Conservation (phyloP, 306 rosid species). For the Betula pendula region DNA sequence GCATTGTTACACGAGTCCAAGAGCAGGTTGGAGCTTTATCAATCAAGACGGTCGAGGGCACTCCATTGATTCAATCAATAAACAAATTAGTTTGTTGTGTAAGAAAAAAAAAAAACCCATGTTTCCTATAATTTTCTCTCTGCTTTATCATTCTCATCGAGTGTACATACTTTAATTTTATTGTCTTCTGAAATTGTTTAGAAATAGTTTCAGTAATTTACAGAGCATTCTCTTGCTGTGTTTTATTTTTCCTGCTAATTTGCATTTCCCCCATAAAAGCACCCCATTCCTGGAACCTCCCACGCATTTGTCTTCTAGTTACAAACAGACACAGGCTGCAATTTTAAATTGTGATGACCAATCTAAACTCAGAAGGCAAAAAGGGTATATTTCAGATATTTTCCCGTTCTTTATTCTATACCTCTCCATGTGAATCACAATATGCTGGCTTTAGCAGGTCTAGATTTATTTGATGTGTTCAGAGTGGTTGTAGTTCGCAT, state of each 20-base stretch:
- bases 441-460: conserved; percentile 10
- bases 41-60: conserved; percentile 80
- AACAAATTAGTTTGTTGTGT: conserved; percentile 17
- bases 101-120: background rate
- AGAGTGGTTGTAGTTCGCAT: background rate
- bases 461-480: background rate
- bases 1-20: conserved; percentile 66
- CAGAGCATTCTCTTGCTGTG: background rate
- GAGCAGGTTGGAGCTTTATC: conserved; percentile 84
- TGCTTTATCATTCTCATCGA: conserved; percentile 34
- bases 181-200: conserved; percentile 16
- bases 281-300: background rate
- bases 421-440: background rate
- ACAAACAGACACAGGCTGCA: background rate
- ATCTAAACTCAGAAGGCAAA: background rate
- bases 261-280: background rate
- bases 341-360: background rate
- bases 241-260: background rate
- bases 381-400: background rate
- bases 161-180: conserved; percentile 49
- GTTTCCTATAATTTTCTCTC: conserved; percentile 21
- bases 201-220: conserved; percentile 7
- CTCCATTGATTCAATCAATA: conserved; percentile 51
- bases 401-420: background rate
- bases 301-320: background rate